Base-by-base conservation (phyloP, 306 rosid species). In the Glycine tomentella region DNA sequence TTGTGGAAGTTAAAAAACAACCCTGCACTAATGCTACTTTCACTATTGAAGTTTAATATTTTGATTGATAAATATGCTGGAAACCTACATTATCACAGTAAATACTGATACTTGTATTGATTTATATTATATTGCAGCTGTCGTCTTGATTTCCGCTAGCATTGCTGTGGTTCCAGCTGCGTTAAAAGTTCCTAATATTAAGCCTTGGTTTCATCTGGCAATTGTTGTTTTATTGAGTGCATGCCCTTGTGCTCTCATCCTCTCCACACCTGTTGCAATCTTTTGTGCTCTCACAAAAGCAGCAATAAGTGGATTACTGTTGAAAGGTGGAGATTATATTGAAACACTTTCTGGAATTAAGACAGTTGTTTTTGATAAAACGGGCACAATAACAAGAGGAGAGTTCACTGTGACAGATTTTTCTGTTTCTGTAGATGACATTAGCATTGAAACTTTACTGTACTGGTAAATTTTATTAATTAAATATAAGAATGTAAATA, bases 191-290 rank as follows among this genome's bases (percentile, higher is more conserved):
- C 77, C 86, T 44, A 85, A 92, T 74, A 87, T 59, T 12, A 85
- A 73, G 8, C 75, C 74, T 20, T 95, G 97, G 97, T 76, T 87
- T 86, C 97, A 91, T 80, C 78, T 95, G 49, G 94, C 97, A 15
- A 82, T 92, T 80, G 97, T 95, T 53, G 93, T 95, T 79, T 79
- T 95, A 72, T 90, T 95, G 55, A 95, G 97, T 70, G 98, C 95
- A n/a, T 95, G 97, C 74, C 98, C 98, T 3, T 95, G 98, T 81
- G 88, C 97, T 42, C 97, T 95, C 68, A 88, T 95, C 78, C 97
- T 95, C 58, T 95, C 98, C 16, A 91, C 98, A 0, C 98, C 98
- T 8, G 92, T 92, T 64, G 95, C 97, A 36, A 89, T 94, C 40
- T 95, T 92, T 75, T 95, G 97, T 87, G 92, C 97, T 12, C 92